phyloP scores from a whole-genome alignment of 148 eudicot species.

The Camellia granthamiana region DNA sequence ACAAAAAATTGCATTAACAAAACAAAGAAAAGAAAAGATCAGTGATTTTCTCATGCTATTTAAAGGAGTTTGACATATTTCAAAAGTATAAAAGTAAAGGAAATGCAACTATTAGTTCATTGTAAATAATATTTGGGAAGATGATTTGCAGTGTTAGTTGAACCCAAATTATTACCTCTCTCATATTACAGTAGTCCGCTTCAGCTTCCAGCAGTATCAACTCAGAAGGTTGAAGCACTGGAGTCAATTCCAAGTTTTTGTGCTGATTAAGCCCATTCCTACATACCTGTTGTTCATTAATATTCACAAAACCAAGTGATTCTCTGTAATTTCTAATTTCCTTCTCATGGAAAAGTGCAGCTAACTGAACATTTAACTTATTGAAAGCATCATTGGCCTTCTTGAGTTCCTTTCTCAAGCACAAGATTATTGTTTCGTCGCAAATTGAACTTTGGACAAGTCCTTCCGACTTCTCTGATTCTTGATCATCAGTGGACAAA shows the following conservation, averaged over 20 bases:
- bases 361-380: conserved; percentile 26
- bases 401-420: conserved; percentile 28
- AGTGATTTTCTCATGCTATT: background rate
- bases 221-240: conserved; percentile 8
- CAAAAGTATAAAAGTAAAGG: background rate
- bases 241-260: background rate
- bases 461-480: conserved; percentile 6
- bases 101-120: background rate
- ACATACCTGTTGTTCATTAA: background rate
- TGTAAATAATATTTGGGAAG: background rate
- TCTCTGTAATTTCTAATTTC: conserved; percentile 11
- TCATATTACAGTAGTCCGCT: conserved; percentile 16
- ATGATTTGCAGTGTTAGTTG: background rate
- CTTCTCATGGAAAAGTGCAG: conserved; percentile 10
- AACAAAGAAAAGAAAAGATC: background rate
- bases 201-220: conserved; percentile 15
- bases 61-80: background rate
- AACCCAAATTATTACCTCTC: conserved; percentile 25
- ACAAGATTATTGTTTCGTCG: conserved; percentile 13
- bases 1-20: background rate
- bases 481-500: conserved; percentile 12
- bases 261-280: conserved; percentile 13
- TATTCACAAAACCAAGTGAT: conserved; percentile 8
- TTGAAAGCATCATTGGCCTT: conserved; percentile 29
- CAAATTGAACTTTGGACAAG: background rate